These are phyloP conservation scores for Gossypium laxum DNA, from an alignment of 441 rosid species.

Conservation along the genomic window DNA sequence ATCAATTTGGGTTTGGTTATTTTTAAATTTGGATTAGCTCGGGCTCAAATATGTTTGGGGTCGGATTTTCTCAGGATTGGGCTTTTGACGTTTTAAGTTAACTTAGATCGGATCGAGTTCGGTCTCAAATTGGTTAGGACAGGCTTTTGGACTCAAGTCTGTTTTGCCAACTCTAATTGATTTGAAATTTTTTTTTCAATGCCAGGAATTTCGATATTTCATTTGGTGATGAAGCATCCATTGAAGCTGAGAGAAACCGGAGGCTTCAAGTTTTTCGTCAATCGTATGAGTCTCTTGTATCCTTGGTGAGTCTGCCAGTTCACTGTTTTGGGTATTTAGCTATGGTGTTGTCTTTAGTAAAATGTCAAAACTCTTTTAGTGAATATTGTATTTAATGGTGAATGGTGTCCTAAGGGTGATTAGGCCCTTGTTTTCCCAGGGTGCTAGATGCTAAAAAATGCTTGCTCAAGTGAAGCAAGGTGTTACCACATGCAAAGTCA, in stretches of 20 bases:
- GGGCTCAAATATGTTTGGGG: neutral
- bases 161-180: neutral
- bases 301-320: constrained; percentile 58
- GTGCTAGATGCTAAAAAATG: neutral
- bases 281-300: constrained; percentile 75
- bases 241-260: constrained; percentile 78
- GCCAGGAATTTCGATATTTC: constrained; percentile 67
- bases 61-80: neutral
- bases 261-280: constrained; percentile 65
- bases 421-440: neutral
- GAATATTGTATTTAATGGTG: neutral
- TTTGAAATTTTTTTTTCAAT: constrained; percentile 22
- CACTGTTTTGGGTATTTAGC: constrained; percentile 16
- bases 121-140: neutral
- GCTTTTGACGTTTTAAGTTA: neutral
- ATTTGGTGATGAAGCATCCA: constrained; percentile 54
- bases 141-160: neutral
- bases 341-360: neutral
- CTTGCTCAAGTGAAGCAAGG: neutral
- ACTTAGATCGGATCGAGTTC: neutral
- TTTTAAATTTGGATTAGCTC: neutral
- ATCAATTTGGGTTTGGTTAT: neutral
- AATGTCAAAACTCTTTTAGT: neutral
- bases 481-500: neutral
- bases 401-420: neutral